phyloP scores from a whole-genome alignment of 2,329 filamentous ascomycete genomes.

The Annulohypoxylon truncatum region DNA sequence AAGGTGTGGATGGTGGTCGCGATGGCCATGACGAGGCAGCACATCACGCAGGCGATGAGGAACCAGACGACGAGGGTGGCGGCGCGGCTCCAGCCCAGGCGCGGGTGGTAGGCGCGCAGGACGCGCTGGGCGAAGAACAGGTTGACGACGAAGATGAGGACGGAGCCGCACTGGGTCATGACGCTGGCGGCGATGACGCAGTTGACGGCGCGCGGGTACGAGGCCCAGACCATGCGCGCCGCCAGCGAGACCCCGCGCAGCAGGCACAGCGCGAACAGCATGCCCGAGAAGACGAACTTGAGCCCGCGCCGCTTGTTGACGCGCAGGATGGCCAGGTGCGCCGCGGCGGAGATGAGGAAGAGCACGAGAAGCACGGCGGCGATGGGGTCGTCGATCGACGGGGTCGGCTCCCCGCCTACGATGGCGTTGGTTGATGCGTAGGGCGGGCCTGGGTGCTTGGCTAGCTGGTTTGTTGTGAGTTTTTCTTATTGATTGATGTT shows the following conservation, averaged over 20 bases:
- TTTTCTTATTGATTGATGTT: background rate
- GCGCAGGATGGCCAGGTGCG: conserved; percentile 49
- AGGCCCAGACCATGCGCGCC: conserved; percentile 66
- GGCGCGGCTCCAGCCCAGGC: conserved; percentile 73
- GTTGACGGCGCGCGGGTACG: conserved; percentile 52
- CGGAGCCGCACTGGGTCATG: conserved; percentile 77
- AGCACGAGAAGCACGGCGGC: conserved; percentile 40
- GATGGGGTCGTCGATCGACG: conserved; percentile 42
- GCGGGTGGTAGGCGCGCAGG: conserved; percentile 77
- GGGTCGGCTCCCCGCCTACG: conserved; percentile 43
- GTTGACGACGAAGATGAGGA: conserved; percentile 83
- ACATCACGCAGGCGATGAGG: conserved; percentile 68
- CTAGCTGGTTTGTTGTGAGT: conserved; percentile 1
- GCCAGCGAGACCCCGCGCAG: conserved; percentile 63
- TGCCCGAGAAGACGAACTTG: conserved; percentile 69
- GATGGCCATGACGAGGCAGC: conserved; percentile 74
- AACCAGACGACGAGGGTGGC: conserved; percentile 65
- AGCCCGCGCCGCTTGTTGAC: conserved; percentile 62
- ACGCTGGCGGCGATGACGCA: conserved; percentile 72
- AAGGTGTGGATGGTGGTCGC: conserved; percentile 71
- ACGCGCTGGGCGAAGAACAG: conserved; percentile 81
- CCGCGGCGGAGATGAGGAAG: conserved; percentile 42
- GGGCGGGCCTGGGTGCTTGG: conserved; percentile 36
- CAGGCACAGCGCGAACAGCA: conserved; percentile 70
- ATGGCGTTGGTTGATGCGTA: conserved; percentile 39